Evolutionary conservation across 345 rosid species (phyloP).

Genomic region (Mallotus nudiflorus): DNA sequence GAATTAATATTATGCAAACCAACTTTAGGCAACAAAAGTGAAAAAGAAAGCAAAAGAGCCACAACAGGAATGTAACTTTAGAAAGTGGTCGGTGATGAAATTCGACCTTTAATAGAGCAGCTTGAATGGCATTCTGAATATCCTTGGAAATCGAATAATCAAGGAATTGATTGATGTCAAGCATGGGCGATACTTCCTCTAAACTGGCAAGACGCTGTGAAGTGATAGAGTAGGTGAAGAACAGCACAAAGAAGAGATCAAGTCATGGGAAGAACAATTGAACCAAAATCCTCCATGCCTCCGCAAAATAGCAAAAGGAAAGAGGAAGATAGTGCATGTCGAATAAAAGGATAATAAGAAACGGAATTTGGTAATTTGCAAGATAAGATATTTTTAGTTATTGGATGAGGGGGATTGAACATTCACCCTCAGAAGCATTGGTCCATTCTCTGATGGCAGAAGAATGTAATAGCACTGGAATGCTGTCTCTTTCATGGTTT

Average conservation of each 20-base stretch:
- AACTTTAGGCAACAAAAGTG: background rate
- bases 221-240: slow-evolving; percentile 27
- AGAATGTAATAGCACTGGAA: slow-evolving; percentile 78
- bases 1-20: background rate
- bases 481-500: slow-evolving; percentile 52
- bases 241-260: slow-evolving; percentile 5
- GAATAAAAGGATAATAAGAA: background rate
- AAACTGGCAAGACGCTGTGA: slow-evolving; percentile 78
- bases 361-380: background rate
- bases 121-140: slow-evolving; percentile 56
- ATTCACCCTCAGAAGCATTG: slow-evolving; percentile 87
- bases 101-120: slow-evolving; percentile 55
- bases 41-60: background rate
- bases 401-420: slow-evolving; percentile 9
- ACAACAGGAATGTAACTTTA: background rate
- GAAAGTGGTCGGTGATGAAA: background rate
- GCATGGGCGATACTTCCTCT: slow-evolving; percentile 68
- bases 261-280: background rate
- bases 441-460: slow-evolving; percentile 84
- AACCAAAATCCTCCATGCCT: background rate
- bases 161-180: slow-evolving; percentile 40
- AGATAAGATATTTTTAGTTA: slow-evolving; percentile 5
- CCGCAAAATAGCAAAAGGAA: slow-evolving; percentile 11
- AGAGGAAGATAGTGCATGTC: background rate
- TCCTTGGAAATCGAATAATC: slow-evolving; percentile 53